A percentile compares a stretch with the other conserved stretches of the same genome.
Conservation (phyloP, 768 basidiomycete genomes). For the Gymnopilus dilepis region DNA sequence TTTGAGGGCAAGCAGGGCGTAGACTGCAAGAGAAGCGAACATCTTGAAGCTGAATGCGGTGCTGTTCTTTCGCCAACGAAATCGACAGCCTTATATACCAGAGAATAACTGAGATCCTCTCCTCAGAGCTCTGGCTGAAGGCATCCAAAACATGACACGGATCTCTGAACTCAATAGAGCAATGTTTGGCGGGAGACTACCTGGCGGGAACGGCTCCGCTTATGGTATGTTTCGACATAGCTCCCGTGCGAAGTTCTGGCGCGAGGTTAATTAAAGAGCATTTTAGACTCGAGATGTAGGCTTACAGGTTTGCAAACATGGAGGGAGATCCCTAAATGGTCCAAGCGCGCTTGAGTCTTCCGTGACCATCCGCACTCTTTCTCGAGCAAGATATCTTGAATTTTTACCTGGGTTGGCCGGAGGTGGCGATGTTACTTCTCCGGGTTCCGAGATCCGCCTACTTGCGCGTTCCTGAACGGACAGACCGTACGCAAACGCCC, state of each 20-base stretch:
- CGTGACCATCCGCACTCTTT: no score
- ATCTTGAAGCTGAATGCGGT: neutral
- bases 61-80: neutral
- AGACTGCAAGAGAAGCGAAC: conserved; percentile 5
- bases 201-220: neutral
- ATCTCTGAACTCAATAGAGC: neutral
- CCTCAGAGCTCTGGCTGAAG: neutral
- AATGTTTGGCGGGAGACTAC: neutral
- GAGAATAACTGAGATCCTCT: neutral
- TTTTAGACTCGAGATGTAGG: neutral
- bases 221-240: neutral
- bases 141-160: neutral
- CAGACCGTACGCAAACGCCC: no score
- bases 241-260: neutral
- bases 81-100: neutral
- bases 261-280: neutral
- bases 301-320: no score
- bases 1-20: neutral
- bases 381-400: no score
- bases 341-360: no score
- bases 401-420: no score
- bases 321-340: no score
- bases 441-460: no score
- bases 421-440: no score
- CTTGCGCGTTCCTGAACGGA: no score